These are phyloP conservation scores for Prunus armeniaca DNA, from an alignment of 306 rosid species.

Conservation along the genomic window DNA sequence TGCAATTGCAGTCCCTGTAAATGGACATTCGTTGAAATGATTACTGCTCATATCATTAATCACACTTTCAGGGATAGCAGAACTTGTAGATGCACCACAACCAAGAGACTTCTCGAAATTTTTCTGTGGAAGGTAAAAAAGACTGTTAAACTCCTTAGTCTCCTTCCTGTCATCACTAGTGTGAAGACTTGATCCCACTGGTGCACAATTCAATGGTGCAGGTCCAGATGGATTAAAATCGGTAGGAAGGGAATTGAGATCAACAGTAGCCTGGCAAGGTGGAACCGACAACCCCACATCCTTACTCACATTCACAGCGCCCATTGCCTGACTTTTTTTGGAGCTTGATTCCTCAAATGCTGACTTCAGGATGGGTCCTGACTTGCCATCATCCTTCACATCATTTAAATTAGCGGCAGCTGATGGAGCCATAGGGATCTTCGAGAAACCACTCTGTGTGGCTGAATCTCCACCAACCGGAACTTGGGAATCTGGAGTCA, in stretches of 20 bases:
- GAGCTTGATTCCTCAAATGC: slow-evolving; percentile 21
- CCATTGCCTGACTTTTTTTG: slow-evolving; percentile 25
- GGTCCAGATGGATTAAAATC: slow-evolving; percentile 28
- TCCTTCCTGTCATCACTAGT: slow-evolving; percentile 36
- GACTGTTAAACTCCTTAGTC: slow-evolving; percentile 12
- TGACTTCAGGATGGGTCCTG: slow-evolving; percentile 16
- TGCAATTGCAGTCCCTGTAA: slow-evolving; percentile 29
- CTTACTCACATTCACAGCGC: slow-evolving; percentile 22
- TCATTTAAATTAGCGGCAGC: slow-evolving; percentile 19
- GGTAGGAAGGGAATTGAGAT: slow-evolving; percentile 52
- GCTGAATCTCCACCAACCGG: slow-evolving; percentile 29
- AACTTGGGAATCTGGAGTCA: slow-evolving; percentile 30
- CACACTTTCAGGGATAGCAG: slow-evolving; percentile 16
- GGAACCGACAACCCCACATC: slow-evolving; percentile 20
- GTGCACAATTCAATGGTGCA: slow-evolving; percentile 5
- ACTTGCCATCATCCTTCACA: slow-evolving; percentile 13
- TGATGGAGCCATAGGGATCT: slow-evolving; percentile 17
- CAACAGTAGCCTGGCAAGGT: slow-evolving; percentile 30
- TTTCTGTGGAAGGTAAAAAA: not conserved
- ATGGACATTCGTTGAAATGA: slow-evolving; percentile 44
- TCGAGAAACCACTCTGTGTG: slow-evolving; percentile 22
- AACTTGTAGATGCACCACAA: slow-evolving; percentile 28
- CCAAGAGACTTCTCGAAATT: slow-evolving; percentile 19
- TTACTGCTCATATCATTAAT: not conserved
- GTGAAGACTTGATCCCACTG: slow-evolving; percentile 26